A percentile compares a stretch with the other conserved stretches of the same genome.
Evolutionary conservation across 305 asterid genomes (phyloP).

Genomic region (Galium porrigens): DNA sequence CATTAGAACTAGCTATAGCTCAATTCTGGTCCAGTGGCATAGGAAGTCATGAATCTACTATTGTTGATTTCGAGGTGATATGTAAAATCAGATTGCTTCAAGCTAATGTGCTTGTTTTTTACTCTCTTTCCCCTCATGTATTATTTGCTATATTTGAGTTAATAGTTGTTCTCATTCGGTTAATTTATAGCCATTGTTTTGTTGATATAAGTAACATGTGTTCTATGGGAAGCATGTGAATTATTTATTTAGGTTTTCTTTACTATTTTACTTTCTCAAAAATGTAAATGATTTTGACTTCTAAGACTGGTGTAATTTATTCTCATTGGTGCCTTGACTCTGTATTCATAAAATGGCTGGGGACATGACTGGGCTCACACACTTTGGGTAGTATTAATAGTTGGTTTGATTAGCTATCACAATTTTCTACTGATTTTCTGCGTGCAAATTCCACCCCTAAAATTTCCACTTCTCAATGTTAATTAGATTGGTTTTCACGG

Average conservation of each 20-base stretch:
- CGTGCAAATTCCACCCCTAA: not conserved
- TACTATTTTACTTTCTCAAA: not conserved
- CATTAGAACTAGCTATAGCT: conserved; percentile 86
- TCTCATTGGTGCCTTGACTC: conserved; percentile 1
- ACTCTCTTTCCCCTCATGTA: not conserved
- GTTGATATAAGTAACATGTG: not conserved
- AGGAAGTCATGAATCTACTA: conserved; percentile 70
- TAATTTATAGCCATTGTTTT: not conserved
- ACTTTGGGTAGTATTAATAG: not conserved
- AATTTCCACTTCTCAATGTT: conserved; percentile 21
- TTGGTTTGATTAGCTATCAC: not conserved
- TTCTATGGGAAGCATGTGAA: not conserved
- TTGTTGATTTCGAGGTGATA: conserved; percentile 72
- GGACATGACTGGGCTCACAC: not conserved
- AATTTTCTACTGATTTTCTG: not conserved
- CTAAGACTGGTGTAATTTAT: not conserved
- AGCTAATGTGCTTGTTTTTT: not conserved
- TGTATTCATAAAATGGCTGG: not conserved
- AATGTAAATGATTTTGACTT: not conserved
- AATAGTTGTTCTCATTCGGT: not conserved
- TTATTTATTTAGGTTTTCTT: not conserved
- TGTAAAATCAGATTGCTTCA: not conserved
- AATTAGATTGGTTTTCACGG: conserved; percentile 78
- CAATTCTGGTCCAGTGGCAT: conserved; percentile 96
- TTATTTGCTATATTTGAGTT: not conserved